These are phyloP conservation scores for Petunia axillaris DNA, from an alignment of 257 asterid species.

Conservation along the genomic window DNA sequence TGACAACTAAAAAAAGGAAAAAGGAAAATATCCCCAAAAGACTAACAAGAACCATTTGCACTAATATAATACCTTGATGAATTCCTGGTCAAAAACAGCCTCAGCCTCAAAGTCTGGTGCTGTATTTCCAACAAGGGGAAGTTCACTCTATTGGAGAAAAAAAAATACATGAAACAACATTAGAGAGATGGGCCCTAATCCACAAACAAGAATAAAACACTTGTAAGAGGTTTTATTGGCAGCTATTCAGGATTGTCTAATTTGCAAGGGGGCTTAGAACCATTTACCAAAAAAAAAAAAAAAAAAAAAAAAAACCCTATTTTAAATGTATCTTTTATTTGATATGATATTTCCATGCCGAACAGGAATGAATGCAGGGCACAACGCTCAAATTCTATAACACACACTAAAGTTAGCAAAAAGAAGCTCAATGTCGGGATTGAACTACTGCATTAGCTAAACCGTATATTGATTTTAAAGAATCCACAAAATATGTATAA, in stretches of 20 bases:
- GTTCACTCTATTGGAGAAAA: constrained; percentile 54
- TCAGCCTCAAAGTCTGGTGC: constrained; percentile 99
- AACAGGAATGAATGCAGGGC: neutral
- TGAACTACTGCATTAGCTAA: too few relatives aligned
- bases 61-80: constrained; percentile 52
- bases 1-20: neutral
- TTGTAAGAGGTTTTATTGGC: neutral
- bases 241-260: neutral
- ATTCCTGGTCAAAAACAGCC: constrained; percentile 96
- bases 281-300: neutral
- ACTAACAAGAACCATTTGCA: neutral
- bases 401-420: too few relatives aligned
- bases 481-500: too few relatives aligned
- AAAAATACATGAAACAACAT: constrained; percentile 7
- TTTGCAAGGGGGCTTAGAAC: neutral
- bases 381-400: too few relatives aligned
- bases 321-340: neutral
- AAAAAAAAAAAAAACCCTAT: neutral
- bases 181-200: neutral
- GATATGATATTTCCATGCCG: neutral
- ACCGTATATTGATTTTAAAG: too few relatives aligned
- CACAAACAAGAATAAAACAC: neutral
- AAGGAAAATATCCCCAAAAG: too few relatives aligned
- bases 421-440: too few relatives aligned
- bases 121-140: constrained; percentile 82